Evolutionary conservation across 176 grass and related monocot species (phyloP), one percentile per base, ranked within the genome.

Genomic region (Canna indica): DNA sequence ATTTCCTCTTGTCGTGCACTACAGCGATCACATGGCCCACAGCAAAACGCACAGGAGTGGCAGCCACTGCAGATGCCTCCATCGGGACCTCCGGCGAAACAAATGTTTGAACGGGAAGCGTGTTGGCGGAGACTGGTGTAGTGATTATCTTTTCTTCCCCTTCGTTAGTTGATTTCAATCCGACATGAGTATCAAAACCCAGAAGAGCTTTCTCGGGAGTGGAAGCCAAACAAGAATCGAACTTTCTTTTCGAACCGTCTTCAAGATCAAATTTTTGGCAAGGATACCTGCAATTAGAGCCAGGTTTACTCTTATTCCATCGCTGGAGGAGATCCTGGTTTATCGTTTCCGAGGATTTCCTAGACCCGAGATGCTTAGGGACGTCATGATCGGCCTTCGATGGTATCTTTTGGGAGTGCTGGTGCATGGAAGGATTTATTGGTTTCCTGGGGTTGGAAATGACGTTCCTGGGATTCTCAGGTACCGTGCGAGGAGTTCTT

Each of bases 51-150:
- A 78, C 86, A 0, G 94, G 90, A 42, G 84, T 88, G 12, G 86
- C 77, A 36, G 86, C 74, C 50, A 81, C n/a, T 3, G 52, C 73
- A 16, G 42, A 65, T 6, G 12, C 20, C 29, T 80, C 86, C 34
- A 80, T 79, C 3, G 81, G 27, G 64, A 99, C 83, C 70, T 99
- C 90, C 2, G 95, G 90, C 10, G 90, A 99, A 79, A 99, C 93
- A 63, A 90, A 93, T 14, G 86, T 73, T 80, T 90, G 70, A 32
- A 99, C 79, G 9, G 95, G 90, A 75, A 87, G 95, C 26, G 87
- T 99, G 15, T 82, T 60, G 10, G 72, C 78, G 0, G 84, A 87
- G 18, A 38, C 69, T 8, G 71, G 73, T 53, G 68, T 85, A 36
- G 46, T 15, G 2, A 35, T 39, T 16, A 27, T 1, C 47, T 42